Conservation (phyloP, 176 grass and related monocot genomes). For the Aegilops sharonensis region DNA sequence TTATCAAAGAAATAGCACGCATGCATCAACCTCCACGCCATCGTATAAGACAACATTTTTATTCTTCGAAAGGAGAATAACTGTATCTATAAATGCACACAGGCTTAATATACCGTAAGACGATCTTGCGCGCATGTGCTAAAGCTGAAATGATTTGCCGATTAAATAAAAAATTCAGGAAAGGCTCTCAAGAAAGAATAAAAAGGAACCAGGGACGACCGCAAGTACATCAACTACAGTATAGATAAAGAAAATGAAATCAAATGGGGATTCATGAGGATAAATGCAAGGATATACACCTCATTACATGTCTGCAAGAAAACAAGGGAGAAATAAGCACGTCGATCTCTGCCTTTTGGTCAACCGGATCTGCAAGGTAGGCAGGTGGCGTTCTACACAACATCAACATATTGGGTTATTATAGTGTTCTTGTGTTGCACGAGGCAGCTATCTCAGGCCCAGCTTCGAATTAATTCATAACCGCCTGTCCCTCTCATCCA, state of each 20-base stretch:
- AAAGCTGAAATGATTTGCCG: too few species aligned
- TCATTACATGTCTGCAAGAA: not conserved
- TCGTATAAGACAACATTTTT: too few species aligned
- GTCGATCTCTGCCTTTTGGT: not conserved
- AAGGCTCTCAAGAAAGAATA: not conserved
- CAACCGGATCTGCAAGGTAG: not conserved
- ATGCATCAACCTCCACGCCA: too few species aligned
- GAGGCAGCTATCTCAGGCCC: not conserved
- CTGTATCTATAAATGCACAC: too few species aligned
- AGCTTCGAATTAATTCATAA: not conserved
- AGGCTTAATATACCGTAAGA: too few species aligned
- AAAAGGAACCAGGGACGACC: not conserved
- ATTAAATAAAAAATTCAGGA: too few species aligned
- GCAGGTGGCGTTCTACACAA: not conserved
- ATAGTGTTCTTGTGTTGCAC: slow-evolving; percentile 8
- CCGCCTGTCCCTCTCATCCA: not conserved
- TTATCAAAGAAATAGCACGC: too few species aligned
- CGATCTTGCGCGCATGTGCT: too few species aligned
- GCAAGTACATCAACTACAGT: not conserved
- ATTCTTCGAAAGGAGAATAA: too few species aligned
- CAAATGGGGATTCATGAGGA: not conserved
- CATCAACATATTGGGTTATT: not conserved
- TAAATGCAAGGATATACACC: not conserved
- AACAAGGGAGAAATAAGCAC: not conserved
- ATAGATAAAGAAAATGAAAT: not conserved